Base-by-base conservation (phyloP, 345 rosid species). In the Eucalyptus caleyi region DNA sequence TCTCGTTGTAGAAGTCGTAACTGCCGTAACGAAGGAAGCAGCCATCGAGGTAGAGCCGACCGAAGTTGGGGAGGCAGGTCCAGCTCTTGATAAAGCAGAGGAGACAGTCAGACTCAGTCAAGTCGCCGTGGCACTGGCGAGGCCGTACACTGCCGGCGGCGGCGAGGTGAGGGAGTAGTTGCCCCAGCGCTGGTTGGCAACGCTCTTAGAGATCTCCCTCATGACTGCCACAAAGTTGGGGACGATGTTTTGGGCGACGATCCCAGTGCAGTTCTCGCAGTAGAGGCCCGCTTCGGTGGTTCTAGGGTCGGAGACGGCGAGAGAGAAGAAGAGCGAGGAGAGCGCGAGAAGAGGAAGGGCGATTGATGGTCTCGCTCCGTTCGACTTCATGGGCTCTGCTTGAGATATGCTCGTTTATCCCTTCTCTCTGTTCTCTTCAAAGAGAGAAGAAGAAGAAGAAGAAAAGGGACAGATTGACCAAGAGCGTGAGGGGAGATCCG, bases 11-110 rank as follows among this genome's bases (percentile, higher is more conserved):
- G 92, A 97, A 95, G 88, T 91, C 88, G 72, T 94, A 91, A 53
- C 87, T 86, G 81, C 91, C 97, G 86, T 90, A 94, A 32, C 98
- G 95, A 47, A 96, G 90, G 91, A 96, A 96, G 91, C 99, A 97
- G 34, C 92, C 94, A 24, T 95, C 97, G 19, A 92, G 93, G 88
- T 92, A 95, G 67, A 96, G 89, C 30, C 97, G 94, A 92, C 99
- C 56, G 90, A 91, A 45, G 32, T 88, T 37, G 10, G 90, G 88
- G 88, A 93, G 50, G 89, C 86, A 37, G 15, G 86, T 67, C 89
- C 89, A 88, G 89, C 90, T 88, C 53, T 91, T 87, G 88, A 89
- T 85, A 72, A 91, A 93, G 89, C 97, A 95, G 83, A 50, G 90
- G 7, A 91, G 91, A 88, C 96, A 95, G 44, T 93, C 92, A 8